phyloP scores from a whole-genome alignment of 257 asterid genomes.

The Gentiana straminea region DNA sequence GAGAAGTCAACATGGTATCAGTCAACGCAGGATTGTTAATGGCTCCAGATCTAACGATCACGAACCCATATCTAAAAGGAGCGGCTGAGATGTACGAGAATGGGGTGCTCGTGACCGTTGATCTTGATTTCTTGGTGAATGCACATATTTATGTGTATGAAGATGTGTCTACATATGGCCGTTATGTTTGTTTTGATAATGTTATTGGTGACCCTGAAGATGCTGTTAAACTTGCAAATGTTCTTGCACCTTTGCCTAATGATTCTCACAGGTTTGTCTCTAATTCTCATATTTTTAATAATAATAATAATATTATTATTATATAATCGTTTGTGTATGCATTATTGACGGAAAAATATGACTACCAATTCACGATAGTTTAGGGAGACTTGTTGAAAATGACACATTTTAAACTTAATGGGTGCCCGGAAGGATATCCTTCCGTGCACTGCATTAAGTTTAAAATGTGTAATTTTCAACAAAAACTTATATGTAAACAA shows the following conservation, averaged over 20 bases:
- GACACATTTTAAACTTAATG: too few relatives aligned
- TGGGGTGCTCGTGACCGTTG: slow-evolving; percentile 81
- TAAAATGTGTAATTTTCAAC: too few relatives aligned
- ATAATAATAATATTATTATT: too few relatives aligned
- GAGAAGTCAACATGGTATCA: slow-evolving; percentile 77
- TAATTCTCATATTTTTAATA: too few relatives aligned
- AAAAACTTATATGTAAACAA: too few relatives aligned
- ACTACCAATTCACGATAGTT: too few relatives aligned
- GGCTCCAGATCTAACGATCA: slow-evolving; percentile 48
- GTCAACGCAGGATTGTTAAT: slow-evolving; percentile 62
- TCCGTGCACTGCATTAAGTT: too few relatives aligned
- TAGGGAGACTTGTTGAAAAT: too few relatives aligned
- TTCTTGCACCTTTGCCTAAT: slow-evolving; percentile 16
- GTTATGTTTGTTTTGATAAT: slow-evolving; percentile 72
- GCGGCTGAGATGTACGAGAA: slow-evolving; percentile 82
- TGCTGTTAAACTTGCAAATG: slow-evolving; percentile 40
- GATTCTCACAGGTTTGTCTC: slow-evolving; percentile 14
- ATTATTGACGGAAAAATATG: too few relatives aligned
- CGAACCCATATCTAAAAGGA: slow-evolving; percentile 77
- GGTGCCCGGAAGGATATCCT: too few relatives aligned
- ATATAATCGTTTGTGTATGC: too few relatives aligned
- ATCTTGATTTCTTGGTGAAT: slow-evolving; percentile 57
- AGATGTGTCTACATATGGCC: slow-evolving; percentile 68
- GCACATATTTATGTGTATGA: slow-evolving; percentile 85
- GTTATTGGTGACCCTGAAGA: slow-evolving; percentile 46